Evolutionary conservation across 306 rosid genomes (phyloP).

Genomic region (Cicer chorassanicum): DNA sequence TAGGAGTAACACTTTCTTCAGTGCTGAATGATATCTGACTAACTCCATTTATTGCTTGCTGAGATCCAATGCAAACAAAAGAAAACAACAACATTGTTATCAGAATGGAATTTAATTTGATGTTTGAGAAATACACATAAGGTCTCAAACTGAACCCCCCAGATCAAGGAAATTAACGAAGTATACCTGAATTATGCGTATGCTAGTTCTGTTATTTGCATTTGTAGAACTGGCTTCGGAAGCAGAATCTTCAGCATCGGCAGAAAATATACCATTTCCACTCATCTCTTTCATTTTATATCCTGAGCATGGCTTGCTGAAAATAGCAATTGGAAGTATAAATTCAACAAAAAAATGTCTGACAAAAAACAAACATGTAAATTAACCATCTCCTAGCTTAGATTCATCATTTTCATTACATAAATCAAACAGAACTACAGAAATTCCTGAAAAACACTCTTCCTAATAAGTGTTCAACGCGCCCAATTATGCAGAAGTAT

Average conservation of each 20-base stretch:
- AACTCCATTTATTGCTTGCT: slow-evolving; percentile 80
- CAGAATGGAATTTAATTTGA: background rate
- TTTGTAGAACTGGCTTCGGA: slow-evolving; percentile 57
- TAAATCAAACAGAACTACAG: background rate
- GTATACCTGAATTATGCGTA: slow-evolving; percentile 72
- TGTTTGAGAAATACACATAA: background rate
- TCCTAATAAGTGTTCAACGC: background rate
- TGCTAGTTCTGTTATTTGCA: slow-evolving; percentile 61
- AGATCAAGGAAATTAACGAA: slow-evolving; percentile 14
- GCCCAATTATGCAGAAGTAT: background rate
- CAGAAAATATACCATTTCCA: slow-evolving; percentile 79
- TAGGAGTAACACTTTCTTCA: slow-evolving; percentile 74
- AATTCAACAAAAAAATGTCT: background rate
- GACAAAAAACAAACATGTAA: background rate
- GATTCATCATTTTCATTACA: slow-evolving; percentile 27
- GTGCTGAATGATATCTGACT: slow-evolving; percentile 93
- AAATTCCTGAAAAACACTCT: slow-evolving; percentile 16
- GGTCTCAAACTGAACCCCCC: background rate
- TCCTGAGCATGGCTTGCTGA: slow-evolving; percentile 92
- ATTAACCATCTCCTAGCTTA: background rate
- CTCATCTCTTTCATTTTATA: slow-evolving; percentile 86
- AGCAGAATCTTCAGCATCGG: slow-evolving; percentile 53
- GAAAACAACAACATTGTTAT: slow-evolving; percentile 10
- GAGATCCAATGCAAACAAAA: slow-evolving; percentile 36
- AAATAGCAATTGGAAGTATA: slow-evolving; percentile 18